These are phyloP conservation scores for Neurospora sp. DNA, from an alignment of 2,329 filamentous ascomycete genomes.

Conservation along the genomic window DNA sequence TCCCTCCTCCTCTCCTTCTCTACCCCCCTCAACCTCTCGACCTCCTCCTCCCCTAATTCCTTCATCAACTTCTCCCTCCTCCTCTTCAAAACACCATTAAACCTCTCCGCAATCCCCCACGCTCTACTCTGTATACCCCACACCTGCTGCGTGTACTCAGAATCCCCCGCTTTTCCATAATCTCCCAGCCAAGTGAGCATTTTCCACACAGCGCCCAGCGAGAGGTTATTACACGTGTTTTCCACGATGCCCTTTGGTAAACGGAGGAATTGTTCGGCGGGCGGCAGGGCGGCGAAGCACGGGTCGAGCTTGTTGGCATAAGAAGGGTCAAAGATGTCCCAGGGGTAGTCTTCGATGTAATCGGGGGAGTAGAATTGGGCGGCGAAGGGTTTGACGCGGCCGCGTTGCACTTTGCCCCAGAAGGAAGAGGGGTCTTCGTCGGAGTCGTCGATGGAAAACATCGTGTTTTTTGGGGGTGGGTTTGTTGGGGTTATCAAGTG, in stretches of 20 bases:
- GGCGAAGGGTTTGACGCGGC: not conserved
- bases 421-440: not conserved
- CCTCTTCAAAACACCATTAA: not conserved
- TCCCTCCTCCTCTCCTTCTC: not conserved
- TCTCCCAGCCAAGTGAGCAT: not conserved
- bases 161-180: not conserved
- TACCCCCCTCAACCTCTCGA: not conserved
- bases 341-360: not conserved
- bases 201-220: rapidly evolving
- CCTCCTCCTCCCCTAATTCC: not conserved
- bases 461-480: not conserved
- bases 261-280: not conserved
- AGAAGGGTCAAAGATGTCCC: not conserved
- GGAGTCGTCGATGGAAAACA: not conserved
- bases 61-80: not conserved
- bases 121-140: not conserved
- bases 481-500: not conserved
- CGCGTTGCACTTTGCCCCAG: not conserved
- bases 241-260: not conserved
- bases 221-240: not conserved
- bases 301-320: not conserved
- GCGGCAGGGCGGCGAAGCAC: not conserved
- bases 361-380: not conserved
- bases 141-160: rapidly evolving
- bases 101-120: not conserved